Base-by-base conservation (phyloP, 768 basidiomycete genomes). In the Pleurotus cornucopiae region DNA sequence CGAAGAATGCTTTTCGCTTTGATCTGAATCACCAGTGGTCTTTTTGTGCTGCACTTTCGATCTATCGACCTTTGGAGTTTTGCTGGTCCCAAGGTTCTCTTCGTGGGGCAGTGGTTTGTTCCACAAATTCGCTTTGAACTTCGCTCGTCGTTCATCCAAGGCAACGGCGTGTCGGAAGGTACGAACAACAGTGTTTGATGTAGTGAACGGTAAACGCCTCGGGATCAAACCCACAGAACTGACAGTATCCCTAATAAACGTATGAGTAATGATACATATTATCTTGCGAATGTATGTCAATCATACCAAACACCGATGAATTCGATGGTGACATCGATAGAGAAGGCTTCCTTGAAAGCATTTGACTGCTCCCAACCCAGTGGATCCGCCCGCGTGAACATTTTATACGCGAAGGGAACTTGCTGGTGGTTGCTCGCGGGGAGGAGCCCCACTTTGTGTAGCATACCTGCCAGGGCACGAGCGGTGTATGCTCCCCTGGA, bases 401-500 rank as follows among this genome's bases (percentile, higher is more conserved):
- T 83, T 60, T 78, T 77, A 67, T 81, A 86, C 9, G 84, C 84
- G 55, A 87, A 84, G 0, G 82, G 80, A 2, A 86, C 76, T 68
- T 85, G 81, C 59, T 87, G 77, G 59, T 67, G 63, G 59, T 80
- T 80, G 58, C 73, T 70, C 6, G 73, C 68, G 0, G 77, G 77
- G 7, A 81, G 70, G 0, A 80, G 68, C 3, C 79, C 78, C 5
- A 82, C 73, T 63, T 81, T 80, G 62, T 79, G 75, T 5, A 80
- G 59, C 80, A 81, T 80, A 2, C 79, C 78, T 5, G 78, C 78
- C 3, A 79, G 71, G 56, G 75, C 76, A 45, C 85, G 72, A 12
- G 84, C 84, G 0, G 82, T 84, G 65, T 84, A 85, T 5, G 83
- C 82, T 12, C 86, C 85, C 34, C 87, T 73, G 30, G 84, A 86